Evolutionary conservation across 1,284 basidiomycete species (phyloP).

Genomic region (Marasmius tenuissimus): DNA sequence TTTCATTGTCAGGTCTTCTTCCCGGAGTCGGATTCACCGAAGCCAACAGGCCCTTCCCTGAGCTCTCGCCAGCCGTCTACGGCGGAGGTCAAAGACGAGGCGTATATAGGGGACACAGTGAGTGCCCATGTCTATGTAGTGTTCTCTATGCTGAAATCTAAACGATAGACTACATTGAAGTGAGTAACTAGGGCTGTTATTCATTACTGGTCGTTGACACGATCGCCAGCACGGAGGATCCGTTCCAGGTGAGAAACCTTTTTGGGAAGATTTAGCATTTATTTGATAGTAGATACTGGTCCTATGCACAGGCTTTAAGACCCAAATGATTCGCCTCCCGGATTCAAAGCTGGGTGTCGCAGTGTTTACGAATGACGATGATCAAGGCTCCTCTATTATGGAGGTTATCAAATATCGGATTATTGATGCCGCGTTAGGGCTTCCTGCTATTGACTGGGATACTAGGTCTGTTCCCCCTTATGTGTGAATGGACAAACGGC

Average conservation of each 20-base stretch:
- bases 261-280: neutral
- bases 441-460: conserved; percentile 23
- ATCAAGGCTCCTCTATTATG: conserved; percentile 14
- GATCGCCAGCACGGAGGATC: conserved; percentile 16
- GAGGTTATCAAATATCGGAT: conserved; percentile 22
- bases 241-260: conserved; percentile 14
- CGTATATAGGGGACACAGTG: conserved; percentile 15
- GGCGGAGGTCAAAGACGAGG: conserved; percentile 10
- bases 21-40: neutral
- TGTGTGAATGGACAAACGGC: neutral
- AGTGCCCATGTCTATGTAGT: neutral
- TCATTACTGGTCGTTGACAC: neutral
- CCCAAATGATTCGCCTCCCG: conserved; percentile 22
- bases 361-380: conserved; percentile 23
- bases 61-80: conserved; percentile 13
- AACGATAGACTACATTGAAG: neutral
- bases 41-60: conserved; percentile 9
- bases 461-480: conserved; percentile 11
- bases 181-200: neutral
- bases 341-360: conserved; percentile 24
- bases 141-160: neutral
- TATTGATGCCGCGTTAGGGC: conserved; percentile 20
- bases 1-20: neutral
- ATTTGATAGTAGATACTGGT: neutral
- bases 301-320: conserved; percentile 19